These are phyloP conservation scores for Suhomyces sp. DNA, from an alignment of 805 yeast genomes.

Conservation along the genomic window DNA sequence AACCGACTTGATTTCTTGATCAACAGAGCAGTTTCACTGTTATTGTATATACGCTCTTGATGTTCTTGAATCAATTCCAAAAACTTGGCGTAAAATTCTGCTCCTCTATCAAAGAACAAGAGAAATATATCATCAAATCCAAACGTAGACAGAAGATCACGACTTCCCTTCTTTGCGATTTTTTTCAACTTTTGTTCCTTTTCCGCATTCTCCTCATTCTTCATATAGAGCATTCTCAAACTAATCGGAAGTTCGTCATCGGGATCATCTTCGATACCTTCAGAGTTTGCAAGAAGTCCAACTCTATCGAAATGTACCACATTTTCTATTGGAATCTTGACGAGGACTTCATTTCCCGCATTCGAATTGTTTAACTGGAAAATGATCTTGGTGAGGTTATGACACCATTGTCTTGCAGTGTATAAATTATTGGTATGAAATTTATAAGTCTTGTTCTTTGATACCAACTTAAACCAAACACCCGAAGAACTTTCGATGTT, in stretches of 20 bases:
- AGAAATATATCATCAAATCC: slow-evolving; percentile 65
- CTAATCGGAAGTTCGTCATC: slow-evolving; percentile 37
- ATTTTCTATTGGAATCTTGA: slow-evolving; percentile 73
- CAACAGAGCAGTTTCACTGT: slow-evolving; percentile 6
- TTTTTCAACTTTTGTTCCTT: slow-evolving; percentile 2
- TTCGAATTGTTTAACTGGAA: slow-evolving; percentile 64
- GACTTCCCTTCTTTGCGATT: neutral
- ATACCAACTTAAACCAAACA: slow-evolving; percentile 57
- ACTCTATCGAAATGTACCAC: slow-evolving; percentile 61
- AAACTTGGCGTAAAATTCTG: slow-evolving; percentile 41
- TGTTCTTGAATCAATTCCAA: slow-evolving; percentile 23
- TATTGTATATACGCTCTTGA: slow-evolving; percentile 5
- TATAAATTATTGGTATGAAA: slow-evolving; percentile 73
- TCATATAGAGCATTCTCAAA: slow-evolving; percentile 56
- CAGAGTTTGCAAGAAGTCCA: slow-evolving; percentile 38
- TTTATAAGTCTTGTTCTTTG: slow-evolving; percentile 56
- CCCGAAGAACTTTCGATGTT: slow-evolving; percentile 16
- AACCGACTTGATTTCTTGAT: slow-evolving; percentile 1
- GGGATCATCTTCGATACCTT: slow-evolving; percentile 27
- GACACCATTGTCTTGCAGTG: slow-evolving; percentile 80
- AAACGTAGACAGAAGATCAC: no score
- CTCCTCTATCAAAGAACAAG: slow-evolving; percentile 59
- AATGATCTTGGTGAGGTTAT: slow-evolving; percentile 67
- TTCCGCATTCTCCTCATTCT: slow-evolving; percentile 8
- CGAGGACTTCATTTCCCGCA: slow-evolving; percentile 66